These are phyloP conservation scores for Rubus idaeus DNA, from an alignment of 306 rosid species.

Conservation along the genomic window DNA sequence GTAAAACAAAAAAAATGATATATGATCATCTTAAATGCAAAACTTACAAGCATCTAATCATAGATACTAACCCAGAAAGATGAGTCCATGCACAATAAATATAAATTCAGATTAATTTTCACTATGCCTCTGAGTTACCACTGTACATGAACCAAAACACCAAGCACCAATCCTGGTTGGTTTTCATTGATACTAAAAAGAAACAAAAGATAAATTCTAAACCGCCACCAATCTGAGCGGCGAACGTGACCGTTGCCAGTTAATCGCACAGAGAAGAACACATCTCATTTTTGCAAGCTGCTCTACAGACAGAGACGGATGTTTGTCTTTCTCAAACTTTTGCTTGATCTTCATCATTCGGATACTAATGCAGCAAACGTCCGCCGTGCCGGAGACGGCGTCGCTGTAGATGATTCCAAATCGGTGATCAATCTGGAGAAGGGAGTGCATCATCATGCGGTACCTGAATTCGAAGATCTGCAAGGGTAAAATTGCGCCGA, in stretches of 20 bases:
- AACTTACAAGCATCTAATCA: neutral
- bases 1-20: neutral
- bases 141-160: conserved; percentile 10
- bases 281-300: conserved; percentile 44
- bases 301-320: conserved; percentile 63
- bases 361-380: conserved; percentile 4
- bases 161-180: conserved; percentile 4
- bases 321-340: conserved; percentile 63
- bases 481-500: no score
- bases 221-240: conserved; percentile 52
- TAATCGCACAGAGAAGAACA: conserved; percentile 34
- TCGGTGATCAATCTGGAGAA: no score
- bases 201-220: neutral
- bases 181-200: neutral
- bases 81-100: neutral
- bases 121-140: neutral
- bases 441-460: no score
- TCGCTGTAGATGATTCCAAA: no score
- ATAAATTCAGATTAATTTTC: neutral
- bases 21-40: neutral
- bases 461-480: no score
- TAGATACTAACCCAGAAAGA: neutral
- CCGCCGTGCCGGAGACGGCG: no score
- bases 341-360: conserved; percentile 79
- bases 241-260: conserved; percentile 55